Evolutionary conservation across 2,329 filamentous ascomycete species (phyloP), one percentile per base, ranked within the genome.

Genomic region (Cordyceps pruinosa): DNA sequence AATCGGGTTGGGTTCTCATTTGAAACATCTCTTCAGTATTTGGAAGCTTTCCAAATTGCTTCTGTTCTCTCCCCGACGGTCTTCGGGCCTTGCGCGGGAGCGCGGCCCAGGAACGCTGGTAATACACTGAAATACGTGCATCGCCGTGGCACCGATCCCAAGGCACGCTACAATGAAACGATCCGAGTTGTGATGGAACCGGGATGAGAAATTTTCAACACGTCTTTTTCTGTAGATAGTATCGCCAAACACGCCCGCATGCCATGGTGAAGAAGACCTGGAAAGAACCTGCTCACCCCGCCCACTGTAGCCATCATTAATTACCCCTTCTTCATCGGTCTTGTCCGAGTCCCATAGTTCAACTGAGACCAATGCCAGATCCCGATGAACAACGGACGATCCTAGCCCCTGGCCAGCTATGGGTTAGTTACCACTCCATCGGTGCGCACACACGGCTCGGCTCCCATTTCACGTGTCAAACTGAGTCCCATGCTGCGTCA

Each of bases 311-410:
- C 47, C 34, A 39, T 41, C 23, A 45, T 46, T 54, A 25, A 37
- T 35, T 44, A 21, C 41, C n/a, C 23, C 49, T 52, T 54, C 21
- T 28, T 47, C 41, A 45, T 45, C 51, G 23, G 51, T 17, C 28
- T 23, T 35, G 39, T 45, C 39, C 42, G 17, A 32, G 39, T 34
- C 30, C 19, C 50, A 44, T 55, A 37, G 23, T 32, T 47, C 44
- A 55, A 48, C 52, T 55, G 52, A 55, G 52, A 55, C 52, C 25
- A 28, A 21, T 10, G 6, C 25, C 32, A 47, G 52, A 55, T 55
- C 44, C n/a, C 52, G 44, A 48, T 47, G 21, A 32, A 21, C 21
- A 25, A 41, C 41, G 25, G 52, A 41, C 39, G 37, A 44, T 44
- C 39, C 37, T 44, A 34, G 15, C 35, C 49, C 49, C 49, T 26